A percentile compares a stretch with the other conserved stretches of the same genome.
Evolutionary conservation across 179 eudicot species (phyloP).

Genomic region (Pouteria campechiana): DNA sequence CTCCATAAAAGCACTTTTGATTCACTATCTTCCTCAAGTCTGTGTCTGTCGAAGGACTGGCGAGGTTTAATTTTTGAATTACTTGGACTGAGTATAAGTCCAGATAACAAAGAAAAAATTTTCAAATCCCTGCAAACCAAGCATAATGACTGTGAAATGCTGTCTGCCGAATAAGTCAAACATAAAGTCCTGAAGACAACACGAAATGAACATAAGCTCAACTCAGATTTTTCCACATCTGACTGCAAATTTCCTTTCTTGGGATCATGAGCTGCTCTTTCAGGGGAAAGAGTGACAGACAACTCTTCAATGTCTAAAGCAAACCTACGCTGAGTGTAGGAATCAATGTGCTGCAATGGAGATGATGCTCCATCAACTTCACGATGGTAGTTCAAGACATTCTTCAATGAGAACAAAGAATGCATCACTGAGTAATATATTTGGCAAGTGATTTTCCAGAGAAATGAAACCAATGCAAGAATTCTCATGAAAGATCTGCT

Average conservation of each 20-base stretch:
- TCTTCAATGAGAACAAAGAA: constrained; percentile 16
- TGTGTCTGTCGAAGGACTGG: constrained; percentile 8
- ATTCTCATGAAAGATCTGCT: constrained; percentile 16
- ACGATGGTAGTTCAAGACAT: constrained; percentile 8
- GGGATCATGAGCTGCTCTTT: constrained; percentile 18
- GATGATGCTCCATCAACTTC: constrained; percentile 8
- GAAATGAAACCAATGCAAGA: constrained; percentile 17
- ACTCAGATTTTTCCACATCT: constrained; percentile 18
- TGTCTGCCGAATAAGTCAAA: constrained; percentile 24
- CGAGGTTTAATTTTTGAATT: constrained; percentile 4
- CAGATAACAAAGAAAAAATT: constrained; percentile 26
- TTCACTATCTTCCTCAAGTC: constrained; percentile 21
- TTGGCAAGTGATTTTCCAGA: constrained; percentile 31
- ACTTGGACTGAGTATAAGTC: constrained; percentile 12
- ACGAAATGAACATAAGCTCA: constrained; percentile 25
- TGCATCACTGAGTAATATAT: constrained; percentile 11
- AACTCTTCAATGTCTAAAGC: constrained; percentile 38
- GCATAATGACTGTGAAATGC: constrained; percentile 34
- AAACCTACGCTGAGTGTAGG: constrained; percentile 24
- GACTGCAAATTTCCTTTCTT: constrained; percentile 14
- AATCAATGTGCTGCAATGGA: too few relatives aligned
- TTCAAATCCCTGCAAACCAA: constrained; percentile 47
- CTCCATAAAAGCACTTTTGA: constrained; percentile 32
- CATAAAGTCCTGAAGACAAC: constrained; percentile 23
- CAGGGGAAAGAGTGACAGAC: constrained; percentile 32